Evolutionary conservation across 176 grass and related monocot species (phyloP).

Genomic region (Ananas comosus): DNA sequence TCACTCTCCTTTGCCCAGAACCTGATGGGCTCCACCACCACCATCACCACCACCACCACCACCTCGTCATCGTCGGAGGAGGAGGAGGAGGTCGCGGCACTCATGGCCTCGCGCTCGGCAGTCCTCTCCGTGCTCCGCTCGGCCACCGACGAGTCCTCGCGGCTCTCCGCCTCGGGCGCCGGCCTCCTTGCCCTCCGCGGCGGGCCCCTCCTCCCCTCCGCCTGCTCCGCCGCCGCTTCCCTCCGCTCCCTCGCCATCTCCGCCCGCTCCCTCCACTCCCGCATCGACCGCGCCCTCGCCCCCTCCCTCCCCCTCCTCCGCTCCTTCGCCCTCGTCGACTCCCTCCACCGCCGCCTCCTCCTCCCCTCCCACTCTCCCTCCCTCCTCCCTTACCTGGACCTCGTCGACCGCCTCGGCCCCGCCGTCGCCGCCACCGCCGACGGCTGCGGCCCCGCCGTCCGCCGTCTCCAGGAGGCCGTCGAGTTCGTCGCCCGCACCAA

Average conservation of each 20-base stretch:
- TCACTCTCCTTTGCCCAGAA: neutral
- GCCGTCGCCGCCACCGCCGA: constrained; percentile 31
- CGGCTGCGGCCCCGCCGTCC: constrained; percentile 38
- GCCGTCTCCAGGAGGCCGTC: constrained; percentile 44
- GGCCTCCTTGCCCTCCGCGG: constrained; percentile 10
- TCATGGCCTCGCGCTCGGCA: constrained; percentile 26
- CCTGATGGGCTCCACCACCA: neutral
- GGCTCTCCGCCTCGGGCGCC: constrained; percentile 20
- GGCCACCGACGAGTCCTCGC: constrained; percentile 7
- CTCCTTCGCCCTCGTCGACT: constrained; percentile 25
- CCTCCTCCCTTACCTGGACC: constrained; percentile 29
- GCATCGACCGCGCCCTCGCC: constrained; percentile 45
- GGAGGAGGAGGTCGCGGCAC: constrained; percentile 13
- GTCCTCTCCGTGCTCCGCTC: constrained; percentile 28
- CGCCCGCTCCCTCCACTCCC: constrained; percentile 21
- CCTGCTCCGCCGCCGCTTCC: constrained; percentile 13
- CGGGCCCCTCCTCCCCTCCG: constrained; percentile 1
- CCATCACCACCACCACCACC: neutral
- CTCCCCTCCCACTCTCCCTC: constrained; percentile 18
- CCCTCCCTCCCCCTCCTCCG: constrained; percentile 27
- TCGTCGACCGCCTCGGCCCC: constrained; percentile 37
- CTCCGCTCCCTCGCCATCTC: constrained; percentile 39
- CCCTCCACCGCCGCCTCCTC: constrained; percentile 17
- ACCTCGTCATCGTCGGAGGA: too few relatives aligned
- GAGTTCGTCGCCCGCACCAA: constrained; percentile 56